These are phyloP conservation scores for Hericium erinaceus DNA, from an alignment of 768 basidiomycete species.

Conservation along the genomic window DNA sequence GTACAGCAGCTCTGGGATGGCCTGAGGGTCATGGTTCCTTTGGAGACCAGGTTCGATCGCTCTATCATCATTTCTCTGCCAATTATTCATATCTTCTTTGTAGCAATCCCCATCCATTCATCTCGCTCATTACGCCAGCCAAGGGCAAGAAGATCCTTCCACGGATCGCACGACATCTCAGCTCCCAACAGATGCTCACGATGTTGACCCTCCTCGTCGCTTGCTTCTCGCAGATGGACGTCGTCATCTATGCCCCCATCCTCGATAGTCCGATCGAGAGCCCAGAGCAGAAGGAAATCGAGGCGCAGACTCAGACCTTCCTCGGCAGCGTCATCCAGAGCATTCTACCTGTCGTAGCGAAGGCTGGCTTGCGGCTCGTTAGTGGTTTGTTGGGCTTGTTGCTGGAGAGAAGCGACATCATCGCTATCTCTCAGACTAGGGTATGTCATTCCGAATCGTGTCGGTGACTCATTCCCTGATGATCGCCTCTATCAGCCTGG, in stretches of 20 bases:
- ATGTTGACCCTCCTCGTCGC: constrained; percentile 87
- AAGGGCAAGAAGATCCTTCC: constrained; percentile 94
- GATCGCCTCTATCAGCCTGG: constrained; percentile 57
- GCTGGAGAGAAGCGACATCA: constrained; percentile 69
- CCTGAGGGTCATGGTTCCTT: constrained; percentile 78
- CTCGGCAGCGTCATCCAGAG: constrained; percentile 79
- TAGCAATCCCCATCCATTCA: constrained; percentile 93
- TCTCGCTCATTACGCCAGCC: constrained; percentile 76
- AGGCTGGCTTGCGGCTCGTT: constrained; percentile 71
- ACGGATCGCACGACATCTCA: constrained; percentile 78
- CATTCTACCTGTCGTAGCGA: constrained; percentile 73
- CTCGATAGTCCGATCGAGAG: constrained; percentile 62
- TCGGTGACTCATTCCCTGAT: constrained; percentile 4
- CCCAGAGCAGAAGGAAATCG: constrained; percentile 55
- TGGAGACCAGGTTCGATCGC: constrained; percentile 74
- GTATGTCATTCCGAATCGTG: constrained; percentile 34
- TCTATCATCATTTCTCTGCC: background rate
- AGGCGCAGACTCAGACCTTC: constrained; percentile 87
- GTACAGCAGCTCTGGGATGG: constrained; percentile 73
- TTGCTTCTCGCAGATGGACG: constrained; percentile 90
- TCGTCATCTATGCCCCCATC: constrained; percentile 67
- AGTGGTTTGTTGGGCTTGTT: constrained; percentile 81
- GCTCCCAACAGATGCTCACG: constrained; percentile 71
- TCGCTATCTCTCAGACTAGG: constrained; percentile 66
- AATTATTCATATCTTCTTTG: background rate